Base-by-base conservation (phyloP, 768 basidiomycete species). In the Cubamyces sp. region DNA sequence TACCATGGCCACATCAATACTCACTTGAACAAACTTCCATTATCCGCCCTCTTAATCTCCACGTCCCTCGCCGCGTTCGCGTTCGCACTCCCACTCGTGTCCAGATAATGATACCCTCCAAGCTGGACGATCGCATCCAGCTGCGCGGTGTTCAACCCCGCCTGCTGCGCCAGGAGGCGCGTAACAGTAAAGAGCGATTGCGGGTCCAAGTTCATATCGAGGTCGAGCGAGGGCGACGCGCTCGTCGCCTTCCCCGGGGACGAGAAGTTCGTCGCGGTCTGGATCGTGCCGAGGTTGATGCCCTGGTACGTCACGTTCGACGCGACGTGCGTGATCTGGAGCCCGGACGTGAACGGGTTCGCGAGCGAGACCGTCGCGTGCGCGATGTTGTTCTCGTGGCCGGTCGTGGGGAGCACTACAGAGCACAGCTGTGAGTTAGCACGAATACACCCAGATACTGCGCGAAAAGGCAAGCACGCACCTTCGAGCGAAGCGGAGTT, bases 191-290 rank as follows among this genome's bases (percentile, higher is more conserved):
- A 91, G 40, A 92, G 75, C n/a, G 81, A 75, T 9, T 83, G 72
- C 19, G 88, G 87, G 64, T 90, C 84, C 64, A 86, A 81, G 69
- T 90, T 88, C 82, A 91, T 82, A 66, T 84, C 74, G 56, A 90
- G 74, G 60, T 84, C 74, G 60, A 91, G 75, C 6, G 69, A 70
- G 8, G 90, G 88, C 2, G 87, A 88, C 34, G 77, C 74, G 2
- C 82, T 86, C 3, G 79, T 82, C 5, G 78, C 73, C 62, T 85
- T 84, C 11, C 87, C 85, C 6, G 78, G 68, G 0, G 82, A 77
- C 14, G 70, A 71, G 68, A 91, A 88, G 64, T 80, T 76, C 1
- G 77, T 83, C 6, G 74, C 66, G 9, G 82, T 79, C 50, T 81
- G 75, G 64, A 92, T 91, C 21, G 78, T 80, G 0, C 90, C 90